Evolutionary conservation across 345 rosid species (phyloP).

Genomic region (Excoecaria agallocha): DNA sequence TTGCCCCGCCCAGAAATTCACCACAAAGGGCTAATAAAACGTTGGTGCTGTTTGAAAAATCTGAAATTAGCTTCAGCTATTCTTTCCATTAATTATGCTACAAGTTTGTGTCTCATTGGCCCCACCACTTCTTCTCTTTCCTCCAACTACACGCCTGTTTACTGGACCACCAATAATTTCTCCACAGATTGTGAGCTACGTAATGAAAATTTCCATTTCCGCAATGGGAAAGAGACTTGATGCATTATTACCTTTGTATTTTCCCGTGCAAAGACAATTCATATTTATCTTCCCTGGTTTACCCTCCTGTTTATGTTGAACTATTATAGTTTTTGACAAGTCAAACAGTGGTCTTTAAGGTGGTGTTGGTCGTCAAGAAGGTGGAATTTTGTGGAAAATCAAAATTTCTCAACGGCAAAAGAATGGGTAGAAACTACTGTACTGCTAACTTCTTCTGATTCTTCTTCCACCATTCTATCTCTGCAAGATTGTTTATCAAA

Average conservation of each 20-base stretch:
- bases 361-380: not conserved
- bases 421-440: not conserved
- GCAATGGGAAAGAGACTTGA: not conserved
- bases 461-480: not conserved
- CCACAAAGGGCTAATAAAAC: not conserved
- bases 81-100: not conserved
- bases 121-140: not conserved
- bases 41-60: not conserved
- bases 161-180: not conserved
- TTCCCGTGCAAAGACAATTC: not conserved
- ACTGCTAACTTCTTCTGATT: no score
- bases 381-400: not conserved
- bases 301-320: not conserved
- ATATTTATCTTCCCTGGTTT: constrained; percentile 1
- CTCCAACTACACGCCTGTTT: not conserved
- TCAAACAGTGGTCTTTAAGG: not conserved
- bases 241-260: not conserved
- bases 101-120: not conserved
- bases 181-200: not conserved
- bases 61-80: not conserved
- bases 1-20: not conserved
- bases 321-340: not conserved
- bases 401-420: not conserved
- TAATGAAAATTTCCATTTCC: not conserved
- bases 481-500: not conserved